Percentiles rank a stretch among this genome's conserved stretches.
Evolutionary conservation across 306 rosid species (phyloP).

Genomic region (Notholithocarpus densiflorus): DNA sequence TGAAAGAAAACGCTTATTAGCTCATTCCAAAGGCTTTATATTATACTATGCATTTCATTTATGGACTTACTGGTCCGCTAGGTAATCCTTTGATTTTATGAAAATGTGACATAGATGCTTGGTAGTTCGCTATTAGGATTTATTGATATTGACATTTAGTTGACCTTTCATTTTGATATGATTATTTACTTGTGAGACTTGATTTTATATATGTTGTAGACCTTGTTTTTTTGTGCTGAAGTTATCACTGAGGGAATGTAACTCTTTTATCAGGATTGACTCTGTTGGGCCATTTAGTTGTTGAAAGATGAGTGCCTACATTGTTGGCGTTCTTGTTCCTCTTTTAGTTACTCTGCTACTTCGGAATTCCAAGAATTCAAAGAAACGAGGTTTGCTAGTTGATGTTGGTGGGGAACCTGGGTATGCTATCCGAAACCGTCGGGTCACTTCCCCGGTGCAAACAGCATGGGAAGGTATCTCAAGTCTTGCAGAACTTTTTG

Average conservation of each 20-base stretch:
- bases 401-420: slow-evolving; percentile 76
- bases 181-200: neutral
- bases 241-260: neutral
- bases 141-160: neutral
- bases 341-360: slow-evolving; percentile 49
- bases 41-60: neutral
- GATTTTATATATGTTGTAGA: neutral
- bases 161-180: neutral
- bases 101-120: neutral
- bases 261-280: slow-evolving; percentile 24
- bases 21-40: neutral
- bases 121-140: neutral
- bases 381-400: slow-evolving; percentile 58
- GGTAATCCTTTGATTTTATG: neutral
- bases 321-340: slow-evolving; percentile 63
- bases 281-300: neutral
- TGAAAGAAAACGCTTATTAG: neutral
- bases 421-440: slow-evolving; percentile 54
- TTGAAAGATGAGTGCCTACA: slow-evolving; percentile 56
- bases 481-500: slow-evolving; percentile 82
- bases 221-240: neutral
- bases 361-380: slow-evolving; percentile 44
- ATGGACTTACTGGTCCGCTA: neutral
- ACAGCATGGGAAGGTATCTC: slow-evolving; percentile 75
- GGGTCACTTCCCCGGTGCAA: slow-evolving; percentile 35